These are phyloP conservation scores for Hymenoscyphus fructigenus DNA, from an alignment of 2,329 filamentous ascomycete species.

Conservation along the genomic window DNA sequence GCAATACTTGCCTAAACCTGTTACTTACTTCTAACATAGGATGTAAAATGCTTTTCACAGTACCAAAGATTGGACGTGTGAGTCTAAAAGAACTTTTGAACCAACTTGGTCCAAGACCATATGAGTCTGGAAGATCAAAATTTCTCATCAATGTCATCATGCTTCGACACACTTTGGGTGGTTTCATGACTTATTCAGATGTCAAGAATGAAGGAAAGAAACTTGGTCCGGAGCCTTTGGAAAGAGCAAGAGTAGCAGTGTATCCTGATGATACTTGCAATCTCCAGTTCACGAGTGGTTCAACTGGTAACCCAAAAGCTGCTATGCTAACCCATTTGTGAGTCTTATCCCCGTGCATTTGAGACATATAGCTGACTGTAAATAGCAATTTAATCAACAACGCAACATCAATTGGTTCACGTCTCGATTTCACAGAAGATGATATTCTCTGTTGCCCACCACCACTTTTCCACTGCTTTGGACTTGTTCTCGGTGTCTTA, in stretches of 20 bases:
- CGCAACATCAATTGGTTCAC: slow-evolving; percentile 63
- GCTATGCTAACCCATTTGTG: slow-evolving; percentile 62
- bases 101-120: slow-evolving; percentile 40
- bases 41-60: slow-evolving; percentile 73
- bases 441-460: slow-evolving; percentile 66
- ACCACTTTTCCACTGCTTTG: slow-evolving; percentile 69
- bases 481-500: slow-evolving; percentile 70
- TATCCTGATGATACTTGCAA: slow-evolving; percentile 67
- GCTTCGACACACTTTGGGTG: slow-evolving; percentile 51
- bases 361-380: neutral
- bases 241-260: slow-evolving; percentile 8
- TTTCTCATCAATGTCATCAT: slow-evolving; percentile 55
- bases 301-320: slow-evolving; percentile 70
- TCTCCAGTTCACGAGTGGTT: slow-evolving; percentile 74
- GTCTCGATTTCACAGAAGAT: slow-evolving; percentile 60
- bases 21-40: slow-evolving; percentile 44
- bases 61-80: slow-evolving; percentile 63
- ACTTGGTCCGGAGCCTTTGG: slow-evolving; percentile 8
- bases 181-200: slow-evolving; percentile 41
- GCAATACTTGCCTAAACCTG: neutral
- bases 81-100: slow-evolving; percentile 61
- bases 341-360: neutral
- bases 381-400: slow-evolving; percentile 58
- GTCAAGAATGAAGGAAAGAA: slow-evolving; percentile 44
- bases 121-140: slow-evolving; percentile 41